These are phyloP conservation scores for Leccinum pellstonianum DNA, from an alignment of 768 basidiomycete genomes.

Conservation along the genomic window DNA sequence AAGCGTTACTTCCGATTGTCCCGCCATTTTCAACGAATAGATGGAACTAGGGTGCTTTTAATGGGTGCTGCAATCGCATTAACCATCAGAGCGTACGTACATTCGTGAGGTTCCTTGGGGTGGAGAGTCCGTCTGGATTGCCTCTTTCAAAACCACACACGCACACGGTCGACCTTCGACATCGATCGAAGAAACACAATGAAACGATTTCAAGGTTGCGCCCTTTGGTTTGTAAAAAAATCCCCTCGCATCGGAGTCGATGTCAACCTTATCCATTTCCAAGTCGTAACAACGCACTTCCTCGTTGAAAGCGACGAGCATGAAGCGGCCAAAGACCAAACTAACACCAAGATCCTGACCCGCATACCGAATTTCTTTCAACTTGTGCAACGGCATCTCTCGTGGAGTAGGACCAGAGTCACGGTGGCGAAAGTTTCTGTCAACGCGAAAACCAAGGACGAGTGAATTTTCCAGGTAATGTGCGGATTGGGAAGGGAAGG, in stretches of 20 bases:
- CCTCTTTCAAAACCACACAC: slow-evolving; percentile 8
- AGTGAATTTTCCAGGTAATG: slow-evolving; percentile 15
- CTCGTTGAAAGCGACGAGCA: slow-evolving; percentile 13
- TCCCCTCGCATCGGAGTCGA: background rate
- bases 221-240: slow-evolving; percentile 9
- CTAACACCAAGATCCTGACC: background rate
- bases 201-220: background rate
- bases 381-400: background rate
- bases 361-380: slow-evolving; percentile 9
- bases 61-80: background rate
- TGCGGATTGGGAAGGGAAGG: slow-evolving; percentile 14
- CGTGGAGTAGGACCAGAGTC: background rate
- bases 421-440: background rate
- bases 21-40: slow-evolving; percentile 3
- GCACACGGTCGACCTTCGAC: slow-evolving; percentile 15
- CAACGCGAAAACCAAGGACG: slow-evolving; percentile 7
- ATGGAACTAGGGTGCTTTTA: slow-evolving; percentile 11
- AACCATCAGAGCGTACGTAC: slow-evolving; percentile 2
- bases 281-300: slow-evolving; percentile 18
- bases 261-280: background rate
- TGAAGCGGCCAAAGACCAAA: slow-evolving; percentile 7
- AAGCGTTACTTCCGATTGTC: slow-evolving; percentile 4
- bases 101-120: background rate
- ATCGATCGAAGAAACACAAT: slow-evolving; percentile 12
- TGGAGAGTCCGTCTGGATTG: background rate